Evolutionary conservation across 805 yeast genomes (phyloP).

Genomic region (Metschnikowia peoriensis): DNA sequence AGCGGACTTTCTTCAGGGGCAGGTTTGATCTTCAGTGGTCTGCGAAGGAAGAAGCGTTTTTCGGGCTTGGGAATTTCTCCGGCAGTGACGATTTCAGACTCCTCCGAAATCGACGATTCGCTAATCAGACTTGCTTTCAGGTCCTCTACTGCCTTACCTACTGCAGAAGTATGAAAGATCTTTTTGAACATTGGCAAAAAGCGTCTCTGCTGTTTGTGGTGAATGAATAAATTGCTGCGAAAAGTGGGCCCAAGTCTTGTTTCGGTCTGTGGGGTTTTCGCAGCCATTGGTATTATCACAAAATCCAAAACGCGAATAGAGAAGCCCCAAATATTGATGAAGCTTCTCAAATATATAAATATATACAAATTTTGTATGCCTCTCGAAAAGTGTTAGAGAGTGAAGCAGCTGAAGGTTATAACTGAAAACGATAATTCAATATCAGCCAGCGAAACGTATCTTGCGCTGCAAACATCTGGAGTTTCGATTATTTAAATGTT

Average conservation of each 20-base stretch:
- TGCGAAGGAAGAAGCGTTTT: constrained; percentile 12
- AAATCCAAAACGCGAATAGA: not conserved
- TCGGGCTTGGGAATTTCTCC: constrained; percentile 11
- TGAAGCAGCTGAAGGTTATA: too few relatives aligned
- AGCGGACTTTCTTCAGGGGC: not conserved
- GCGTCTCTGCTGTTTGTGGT: constrained; percentile 5
- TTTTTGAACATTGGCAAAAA: constrained; percentile 15
- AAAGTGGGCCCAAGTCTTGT: not conserved
- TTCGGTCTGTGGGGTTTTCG: not conserved
- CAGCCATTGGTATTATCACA: constrained; percentile 2
- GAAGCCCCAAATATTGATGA: not conserved
- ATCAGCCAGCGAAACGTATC: too few relatives aligned
- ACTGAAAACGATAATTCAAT: too few relatives aligned
- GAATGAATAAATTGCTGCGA: constrained; percentile 1
- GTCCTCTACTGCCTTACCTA: constrained; percentile 5
- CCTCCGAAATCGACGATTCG: constrained; percentile 10
- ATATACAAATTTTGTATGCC: too few relatives aligned
- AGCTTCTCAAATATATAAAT: too few relatives aligned
- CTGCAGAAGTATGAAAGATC: constrained; percentile 10
- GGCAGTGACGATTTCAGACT: constrained; percentile 10
- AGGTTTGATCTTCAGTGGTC: constrained; percentile 3
- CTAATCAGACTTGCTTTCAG: not conserved
- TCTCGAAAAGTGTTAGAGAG: too few relatives aligned
- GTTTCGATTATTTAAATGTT: too few relatives aligned
- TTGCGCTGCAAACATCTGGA: too few relatives aligned